A percentile compares a stretch with the other conserved stretches of the same genome.
Evolutionary conservation across 2,329 filamentous ascomycete genomes (phyloP).

Genomic region (Chrysoporthe deuterocubensis): DNA sequence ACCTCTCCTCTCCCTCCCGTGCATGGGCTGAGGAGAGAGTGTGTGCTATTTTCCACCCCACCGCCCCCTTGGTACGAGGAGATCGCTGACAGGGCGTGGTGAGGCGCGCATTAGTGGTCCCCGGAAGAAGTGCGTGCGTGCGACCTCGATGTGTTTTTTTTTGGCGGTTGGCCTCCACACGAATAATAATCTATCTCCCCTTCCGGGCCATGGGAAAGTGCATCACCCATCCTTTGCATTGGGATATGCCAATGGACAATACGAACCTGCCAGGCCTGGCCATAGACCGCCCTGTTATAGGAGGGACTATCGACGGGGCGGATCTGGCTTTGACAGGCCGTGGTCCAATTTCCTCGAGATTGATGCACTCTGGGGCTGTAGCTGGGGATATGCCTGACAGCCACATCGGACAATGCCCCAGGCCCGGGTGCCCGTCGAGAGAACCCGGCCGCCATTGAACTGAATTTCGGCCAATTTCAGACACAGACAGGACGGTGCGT

Average conservation of each 20-base stretch:
- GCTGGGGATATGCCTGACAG: constrained; percentile 26
- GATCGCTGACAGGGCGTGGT: constrained; percentile 11
- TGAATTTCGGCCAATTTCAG: constrained; percentile 1
- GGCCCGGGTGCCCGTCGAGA: background rate
- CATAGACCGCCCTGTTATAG: constrained; percentile 16
- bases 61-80: background rate
- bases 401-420: constrained; percentile 5
- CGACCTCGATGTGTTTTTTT: background rate
- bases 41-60: background rate
- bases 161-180: background rate
- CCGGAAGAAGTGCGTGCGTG: background rate
- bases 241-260: constrained; percentile 5
- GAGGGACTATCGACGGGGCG: background rate
- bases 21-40: background rate
- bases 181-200: background rate
- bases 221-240: background rate
- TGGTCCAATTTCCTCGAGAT: constrained; percentile 24
- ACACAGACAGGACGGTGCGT: background rate
- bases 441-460: background rate
- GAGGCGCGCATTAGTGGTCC: constrained; percentile 16
- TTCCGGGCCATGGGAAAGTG: background rate
- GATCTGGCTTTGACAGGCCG: constrained; percentile 7
- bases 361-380: constrained; percentile 16
- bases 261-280: constrained; percentile 14
- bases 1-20: background rate